Conservation (phyloP, 257 asterid species). For the Linaria vulgaris region DNA sequence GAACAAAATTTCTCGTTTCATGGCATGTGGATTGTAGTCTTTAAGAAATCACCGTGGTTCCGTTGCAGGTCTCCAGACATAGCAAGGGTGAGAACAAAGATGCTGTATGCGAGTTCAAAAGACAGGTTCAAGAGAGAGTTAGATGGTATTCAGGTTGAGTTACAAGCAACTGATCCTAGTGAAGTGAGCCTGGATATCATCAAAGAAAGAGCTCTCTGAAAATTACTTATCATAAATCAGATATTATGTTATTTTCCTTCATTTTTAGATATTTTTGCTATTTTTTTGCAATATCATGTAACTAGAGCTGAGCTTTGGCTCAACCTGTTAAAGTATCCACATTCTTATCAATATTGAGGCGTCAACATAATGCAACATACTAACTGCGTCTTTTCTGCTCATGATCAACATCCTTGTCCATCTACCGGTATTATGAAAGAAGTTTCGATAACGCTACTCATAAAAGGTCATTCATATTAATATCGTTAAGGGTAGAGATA, state of each 20-base stretch:
- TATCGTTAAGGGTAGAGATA: too few relatives aligned
- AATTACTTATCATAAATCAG: not conserved
- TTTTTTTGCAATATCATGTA: too few relatives aligned
- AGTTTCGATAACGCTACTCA: too few relatives aligned
- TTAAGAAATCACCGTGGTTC: not conserved
- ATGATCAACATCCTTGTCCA: too few relatives aligned
- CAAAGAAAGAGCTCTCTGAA: conserved; percentile 42
- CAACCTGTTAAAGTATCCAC: too few relatives aligned
- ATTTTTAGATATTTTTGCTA: not conserved
- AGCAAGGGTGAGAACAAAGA: conserved; percentile 45
- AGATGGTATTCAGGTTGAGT: conserved; percentile 50
- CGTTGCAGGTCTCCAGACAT: conserved; percentile 44
- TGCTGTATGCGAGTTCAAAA: conserved; percentile 52
- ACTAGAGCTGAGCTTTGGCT: too few relatives aligned
- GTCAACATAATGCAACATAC: too few relatives aligned
- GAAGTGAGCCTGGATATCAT: conserved; percentile 54
- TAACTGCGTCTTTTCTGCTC: too few relatives aligned
- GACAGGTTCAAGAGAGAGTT: conserved; percentile 52
- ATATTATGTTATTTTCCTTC: not conserved
- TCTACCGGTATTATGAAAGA: too few relatives aligned
- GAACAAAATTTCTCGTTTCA: not conserved
- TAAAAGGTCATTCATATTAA: too few relatives aligned
- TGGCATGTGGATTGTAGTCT: too few relatives aligned
- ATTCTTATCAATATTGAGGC: too few relatives aligned
- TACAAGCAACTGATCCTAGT: conserved; percentile 52